Percentiles rank a stretch among this genome's conserved stretches.
Conservation (phyloP, 2,329 filamentous ascomycete genomes). For the Hymenoscyphus infarciens region DNA sequence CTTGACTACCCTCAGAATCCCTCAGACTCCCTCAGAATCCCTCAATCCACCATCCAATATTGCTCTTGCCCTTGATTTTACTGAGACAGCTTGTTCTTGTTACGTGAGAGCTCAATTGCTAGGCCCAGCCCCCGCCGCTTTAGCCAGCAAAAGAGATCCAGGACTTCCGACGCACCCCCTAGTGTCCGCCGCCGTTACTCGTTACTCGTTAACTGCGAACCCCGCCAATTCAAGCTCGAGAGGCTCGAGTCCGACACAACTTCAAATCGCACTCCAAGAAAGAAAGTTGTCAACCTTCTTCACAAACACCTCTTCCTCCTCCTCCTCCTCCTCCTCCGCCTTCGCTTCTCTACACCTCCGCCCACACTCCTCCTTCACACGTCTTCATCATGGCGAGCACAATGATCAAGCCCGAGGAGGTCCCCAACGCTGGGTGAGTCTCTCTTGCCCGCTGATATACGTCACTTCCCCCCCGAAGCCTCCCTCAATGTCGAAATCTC, state of each 20-base stretch:
- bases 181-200: too few relatives aligned
- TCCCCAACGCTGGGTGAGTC: conserved; percentile 50
- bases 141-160: too few relatives aligned
- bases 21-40: too few relatives aligned
- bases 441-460: conserved; percentile 23
- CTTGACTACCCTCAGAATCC: not conserved
- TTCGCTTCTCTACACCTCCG: not conserved
- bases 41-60: not conserved
- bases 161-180: too few relatives aligned
- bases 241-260: not conserved
- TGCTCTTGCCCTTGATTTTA: too few relatives aligned
- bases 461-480: conserved; percentile 23
- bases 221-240: too few relatives aligned
- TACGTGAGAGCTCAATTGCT: too few relatives aligned
- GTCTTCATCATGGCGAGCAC: conserved; percentile 45
- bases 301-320: not conserved
- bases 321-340: not conserved
- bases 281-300: not conserved
- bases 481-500: conserved; percentile 9
- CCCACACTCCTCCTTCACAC: not conserved
- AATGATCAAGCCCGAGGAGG: conserved; percentile 47
- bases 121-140: too few relatives aligned
- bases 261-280: not conserved
- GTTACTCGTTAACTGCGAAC: too few relatives aligned
- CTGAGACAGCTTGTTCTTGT: too few relatives aligned